Evolutionary conservation across 1,139 yeast genomes (phyloP), one percentile per base, ranked within the genome.

Genomic region (Entelexis paramagnoliae): DNA sequence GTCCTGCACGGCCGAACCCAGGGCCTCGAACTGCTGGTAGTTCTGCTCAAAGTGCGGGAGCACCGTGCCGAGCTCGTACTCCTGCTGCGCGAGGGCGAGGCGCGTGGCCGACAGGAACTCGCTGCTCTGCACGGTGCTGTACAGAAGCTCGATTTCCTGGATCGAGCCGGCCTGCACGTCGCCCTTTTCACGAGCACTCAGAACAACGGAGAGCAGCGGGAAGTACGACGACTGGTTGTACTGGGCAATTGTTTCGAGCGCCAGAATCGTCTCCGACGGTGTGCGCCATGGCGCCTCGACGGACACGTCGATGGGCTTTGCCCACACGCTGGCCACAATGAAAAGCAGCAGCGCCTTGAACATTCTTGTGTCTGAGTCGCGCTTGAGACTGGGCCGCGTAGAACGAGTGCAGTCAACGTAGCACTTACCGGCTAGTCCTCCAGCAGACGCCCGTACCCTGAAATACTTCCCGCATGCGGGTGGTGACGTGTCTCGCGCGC

Each of bases 41-140:
- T 83, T 85, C 0, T 88, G 70, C 58, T 79, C 78, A 26, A 86
- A 72, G 49, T 81, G 68, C 4, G 95, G 87, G 1, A 83, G 69
- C 54, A 73, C 67, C 39, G 72, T 67, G 51, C 80, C 79, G 56
- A 78, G 69, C 0, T 77, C 77, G 43, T 81, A 60, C 43, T 78
- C 69, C 51, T 79, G 70, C 54, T 78, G 75, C n/a, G 76, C 69
- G 38, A 78, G 66, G 2, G 72, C 61, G 29, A 60, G 62, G 29
- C 63, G 58, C 8, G 54, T 51, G 13, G 51, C 46, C 14, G 54
- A 22, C 10, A 66, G 28, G 38, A 60, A 61, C 1, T 57, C 66
- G 5, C 54, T 45, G 7, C 63, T 62, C 0, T 65, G 58, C 7
- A 75, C 63, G 16, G 66, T 60, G 0, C 63, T 61, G 6, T 72